phyloP scores from a whole-genome alignment of 257 asterid genomes.

The Solanum appendiculatum region DNA sequence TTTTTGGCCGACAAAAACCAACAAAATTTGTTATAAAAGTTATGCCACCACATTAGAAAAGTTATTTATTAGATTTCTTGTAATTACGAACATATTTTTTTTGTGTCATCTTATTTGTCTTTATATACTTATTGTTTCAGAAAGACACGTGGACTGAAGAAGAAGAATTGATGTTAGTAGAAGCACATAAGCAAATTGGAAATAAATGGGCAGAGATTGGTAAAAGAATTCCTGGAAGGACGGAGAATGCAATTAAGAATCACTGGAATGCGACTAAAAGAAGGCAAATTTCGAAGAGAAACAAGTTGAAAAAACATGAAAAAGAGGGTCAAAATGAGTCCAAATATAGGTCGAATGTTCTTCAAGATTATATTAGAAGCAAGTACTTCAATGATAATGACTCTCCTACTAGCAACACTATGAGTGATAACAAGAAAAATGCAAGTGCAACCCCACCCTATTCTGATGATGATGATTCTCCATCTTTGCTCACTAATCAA shows the following conservation, averaged over 20 bases:
- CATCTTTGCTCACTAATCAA: slow-evolving; percentile 21
- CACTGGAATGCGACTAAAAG: slow-evolving; percentile 79
- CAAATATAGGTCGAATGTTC: slow-evolving; percentile 18
- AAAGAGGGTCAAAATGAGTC: not conserved
- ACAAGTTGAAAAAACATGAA: slow-evolving; percentile 7
- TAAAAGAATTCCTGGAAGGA: slow-evolving; percentile 53
- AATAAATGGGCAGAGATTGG: slow-evolving; percentile 79
- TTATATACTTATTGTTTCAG: slow-evolving; percentile 14
- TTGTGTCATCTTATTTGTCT: not conserved
- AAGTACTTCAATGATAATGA: slow-evolving; percentile 5
- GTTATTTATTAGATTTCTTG: not conserved
- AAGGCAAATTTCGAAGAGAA: slow-evolving; percentile 39
- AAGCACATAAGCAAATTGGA: slow-evolving; percentile 44
- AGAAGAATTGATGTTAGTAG: slow-evolving; percentile 52
- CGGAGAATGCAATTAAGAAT: slow-evolving; percentile 75
- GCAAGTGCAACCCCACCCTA: not conserved
- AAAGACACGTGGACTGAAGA: slow-evolving; percentile 61
- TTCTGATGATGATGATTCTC: slow-evolving; percentile 6
- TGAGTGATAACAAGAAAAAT: not conserved
- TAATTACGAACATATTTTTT: not conserved
- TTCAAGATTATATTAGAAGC: slow-evolving; percentile 49
- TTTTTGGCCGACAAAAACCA: not conserved
- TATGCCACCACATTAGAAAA: not conserved
- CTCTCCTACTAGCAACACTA: not conserved
- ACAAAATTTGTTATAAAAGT: not conserved